Evolutionary conservation across 2,329 filamentous ascomycete species (phyloP).

Genomic region (Colletotrichum sp.): DNA sequence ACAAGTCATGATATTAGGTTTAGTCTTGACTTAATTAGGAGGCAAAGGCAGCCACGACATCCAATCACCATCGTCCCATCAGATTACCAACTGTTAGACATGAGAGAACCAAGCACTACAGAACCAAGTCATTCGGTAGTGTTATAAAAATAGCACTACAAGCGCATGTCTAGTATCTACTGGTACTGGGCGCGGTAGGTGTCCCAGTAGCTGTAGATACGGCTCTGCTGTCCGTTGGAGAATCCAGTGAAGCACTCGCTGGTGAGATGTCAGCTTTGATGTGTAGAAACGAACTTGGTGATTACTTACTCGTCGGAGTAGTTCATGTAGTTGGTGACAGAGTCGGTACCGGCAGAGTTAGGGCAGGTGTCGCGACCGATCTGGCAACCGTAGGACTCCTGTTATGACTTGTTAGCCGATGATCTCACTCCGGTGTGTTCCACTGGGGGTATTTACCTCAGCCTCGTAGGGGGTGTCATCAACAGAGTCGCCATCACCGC

Average conservation of each 20-base stretch:
- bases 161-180: not conserved
- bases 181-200: conserved; percentile 26
- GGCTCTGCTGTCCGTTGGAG: conserved; percentile 41
- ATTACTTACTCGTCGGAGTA: conserved; percentile 44
- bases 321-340: conserved; percentile 45
- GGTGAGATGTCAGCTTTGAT: not conserved
- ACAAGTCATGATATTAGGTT: accelerated
- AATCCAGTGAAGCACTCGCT: conserved; percentile 49
- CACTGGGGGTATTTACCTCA: conserved; percentile 9
- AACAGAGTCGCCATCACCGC: conserved; percentile 39
- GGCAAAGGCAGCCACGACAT: not conserved
- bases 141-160: no score
- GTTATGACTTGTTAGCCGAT: not conserved
- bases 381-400: conserved; percentile 37
- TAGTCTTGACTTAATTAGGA: not conserved
- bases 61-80: not conserved
- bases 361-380: conserved; percentile 38
- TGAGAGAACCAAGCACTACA: not conserved
- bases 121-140: not conserved
- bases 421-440: accelerated
- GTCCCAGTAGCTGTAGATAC: conserved; percentile 33
- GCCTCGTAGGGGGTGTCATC: conserved; percentile 44
- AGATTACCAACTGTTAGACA: not conserved
- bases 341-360: conserved; percentile 32
- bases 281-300: not conserved